These are phyloP conservation scores for Pilatotrama ljubarskyi DNA, from an alignment of 768 basidiomycete species.

Conservation along the genomic window DNA sequence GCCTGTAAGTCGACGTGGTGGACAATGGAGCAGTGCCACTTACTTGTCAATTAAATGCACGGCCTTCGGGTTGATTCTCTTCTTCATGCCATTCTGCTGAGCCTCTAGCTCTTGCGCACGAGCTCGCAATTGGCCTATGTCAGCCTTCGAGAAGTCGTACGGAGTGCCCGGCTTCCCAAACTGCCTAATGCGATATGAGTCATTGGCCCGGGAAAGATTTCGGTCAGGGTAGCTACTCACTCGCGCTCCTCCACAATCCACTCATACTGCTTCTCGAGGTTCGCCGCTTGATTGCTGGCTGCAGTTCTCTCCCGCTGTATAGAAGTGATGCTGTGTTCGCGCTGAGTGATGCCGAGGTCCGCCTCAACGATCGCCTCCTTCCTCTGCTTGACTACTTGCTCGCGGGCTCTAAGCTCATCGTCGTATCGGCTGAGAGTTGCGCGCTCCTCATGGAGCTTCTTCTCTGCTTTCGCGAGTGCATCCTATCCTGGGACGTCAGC, in stretches of 20 bases:
- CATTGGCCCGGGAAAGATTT: neutral
- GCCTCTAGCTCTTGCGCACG: conserved; percentile 75
- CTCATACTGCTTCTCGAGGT: conserved; percentile 77
- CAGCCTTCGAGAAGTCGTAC: conserved; percentile 74
- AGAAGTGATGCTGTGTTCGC: conserved; percentile 67
- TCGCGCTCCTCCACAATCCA: conserved; percentile 90
- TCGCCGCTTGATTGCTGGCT: conserved; percentile 50
- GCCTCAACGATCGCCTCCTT: conserved; percentile 67
- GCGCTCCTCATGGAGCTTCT: conserved; percentile 78
- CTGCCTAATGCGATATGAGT: conserved; percentile 45
- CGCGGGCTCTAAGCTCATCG: conserved; percentile 81
- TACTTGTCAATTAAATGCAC: conserved; percentile 96
- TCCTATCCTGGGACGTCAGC: conserved; percentile 38
- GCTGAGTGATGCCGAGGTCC: conserved; percentile 62
- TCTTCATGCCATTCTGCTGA: conserved; percentile 84
- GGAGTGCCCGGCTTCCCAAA: conserved; percentile 82
- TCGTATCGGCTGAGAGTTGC: conserved; percentile 89
- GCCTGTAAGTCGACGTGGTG: neutral
- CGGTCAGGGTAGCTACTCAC: conserved; percentile 48
- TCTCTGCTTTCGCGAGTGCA: conserved; percentile 63
- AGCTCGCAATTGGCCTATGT: conserved; percentile 58
- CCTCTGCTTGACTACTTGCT: conserved; percentile 78
- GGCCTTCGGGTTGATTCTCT: conserved; percentile 94
- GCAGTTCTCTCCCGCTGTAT: conserved; percentile 65
- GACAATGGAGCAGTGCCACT: conserved; percentile 28